Conservation (phyloP, 2,329 filamentous ascomycete species). For the Penicillium corylophilum region DNA sequence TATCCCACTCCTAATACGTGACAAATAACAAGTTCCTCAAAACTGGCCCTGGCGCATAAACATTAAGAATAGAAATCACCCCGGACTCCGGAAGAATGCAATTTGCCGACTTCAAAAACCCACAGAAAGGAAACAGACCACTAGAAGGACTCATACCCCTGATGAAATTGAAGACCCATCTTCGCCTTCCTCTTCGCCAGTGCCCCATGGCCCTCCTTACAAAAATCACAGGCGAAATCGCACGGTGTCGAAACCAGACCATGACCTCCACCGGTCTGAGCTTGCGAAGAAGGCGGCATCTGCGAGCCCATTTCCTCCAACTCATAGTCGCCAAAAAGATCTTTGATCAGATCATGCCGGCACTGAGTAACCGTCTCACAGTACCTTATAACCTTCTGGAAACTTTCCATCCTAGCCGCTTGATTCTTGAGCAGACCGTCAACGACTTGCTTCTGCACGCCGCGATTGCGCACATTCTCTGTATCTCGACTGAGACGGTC, state of each 20-base stretch:
- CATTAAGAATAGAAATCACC: background rate
- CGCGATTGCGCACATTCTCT: conserved; percentile 36
- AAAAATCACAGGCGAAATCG: conserved; percentile 75
- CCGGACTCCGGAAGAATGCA: background rate
- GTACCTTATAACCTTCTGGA: conserved; percentile 70
- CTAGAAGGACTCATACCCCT: background rate
- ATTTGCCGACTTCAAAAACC: background rate
- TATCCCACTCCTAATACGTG: background rate
- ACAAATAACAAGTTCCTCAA: background rate
- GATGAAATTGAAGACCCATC: conserved; percentile 23
- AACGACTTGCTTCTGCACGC: conserved; percentile 37
- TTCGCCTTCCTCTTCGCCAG: conserved; percentile 57
- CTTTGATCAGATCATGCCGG: conserved; percentile 71
- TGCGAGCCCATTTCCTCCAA: conserved; percentile 34
- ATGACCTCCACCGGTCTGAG: background rate
- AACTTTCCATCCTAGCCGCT: conserved; percentile 57
- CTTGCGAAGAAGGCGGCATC: conserved; percentile 19
- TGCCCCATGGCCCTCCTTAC: conserved; percentile 62
- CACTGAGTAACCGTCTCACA: conserved; percentile 75
- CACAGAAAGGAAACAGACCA: background rate
- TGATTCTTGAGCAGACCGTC: conserved; percentile 34
- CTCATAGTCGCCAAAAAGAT: conserved; percentile 70
- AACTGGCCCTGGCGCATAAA: background rate
- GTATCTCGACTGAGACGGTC: conserved; percentile 50
- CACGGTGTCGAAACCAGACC: conserved; percentile 51